phyloP scores from a whole-genome alignment of 257 asterid species.

The Mitragyna speciosa region DNA sequence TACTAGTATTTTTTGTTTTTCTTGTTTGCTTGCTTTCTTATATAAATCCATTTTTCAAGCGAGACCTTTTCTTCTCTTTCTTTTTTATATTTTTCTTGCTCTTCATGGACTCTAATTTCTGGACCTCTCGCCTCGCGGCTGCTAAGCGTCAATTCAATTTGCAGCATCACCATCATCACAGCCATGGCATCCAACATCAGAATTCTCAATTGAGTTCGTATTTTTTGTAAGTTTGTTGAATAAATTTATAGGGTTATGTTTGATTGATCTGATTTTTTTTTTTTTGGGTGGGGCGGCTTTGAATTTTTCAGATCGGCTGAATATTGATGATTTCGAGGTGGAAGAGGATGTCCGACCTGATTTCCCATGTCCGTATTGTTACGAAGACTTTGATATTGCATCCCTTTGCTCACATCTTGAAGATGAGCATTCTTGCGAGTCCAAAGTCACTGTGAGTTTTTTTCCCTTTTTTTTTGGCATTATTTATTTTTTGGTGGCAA shows the following conservation, averaged over 20 bases:
- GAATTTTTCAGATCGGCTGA: conserved; percentile 53
- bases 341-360: conserved; percentile 81
- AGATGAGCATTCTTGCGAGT: conserved; percentile 66
- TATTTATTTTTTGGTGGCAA: conserved; percentile 13
- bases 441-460: conserved; percentile 69
- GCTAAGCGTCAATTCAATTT: conserved; percentile 71
- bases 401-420: conserved; percentile 86
- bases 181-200: conserved; percentile 25
- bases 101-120: conserved; percentile 77
- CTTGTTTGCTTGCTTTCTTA: neutral
- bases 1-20: neutral
- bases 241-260: conserved; percentile 2
- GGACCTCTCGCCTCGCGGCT: conserved; percentile 73
- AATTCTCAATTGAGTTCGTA: conserved; percentile 60
- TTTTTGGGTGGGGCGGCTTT: conserved; percentile 5
- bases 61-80: conserved; percentile 13
- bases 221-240: neutral
- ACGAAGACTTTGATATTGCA: conserved; percentile 70
- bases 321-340: conserved; percentile 60
- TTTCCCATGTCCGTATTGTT: conserved; percentile 79
- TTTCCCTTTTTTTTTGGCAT: conserved; percentile 2
- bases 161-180: conserved; percentile 46
- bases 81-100: neutral
- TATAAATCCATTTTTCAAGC: conserved; percentile 22
- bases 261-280: neutral